These are phyloP conservation scores for Guillardia theta DNA, from an alignment of 78 protist species.

Conservation along the genomic window DNA sequence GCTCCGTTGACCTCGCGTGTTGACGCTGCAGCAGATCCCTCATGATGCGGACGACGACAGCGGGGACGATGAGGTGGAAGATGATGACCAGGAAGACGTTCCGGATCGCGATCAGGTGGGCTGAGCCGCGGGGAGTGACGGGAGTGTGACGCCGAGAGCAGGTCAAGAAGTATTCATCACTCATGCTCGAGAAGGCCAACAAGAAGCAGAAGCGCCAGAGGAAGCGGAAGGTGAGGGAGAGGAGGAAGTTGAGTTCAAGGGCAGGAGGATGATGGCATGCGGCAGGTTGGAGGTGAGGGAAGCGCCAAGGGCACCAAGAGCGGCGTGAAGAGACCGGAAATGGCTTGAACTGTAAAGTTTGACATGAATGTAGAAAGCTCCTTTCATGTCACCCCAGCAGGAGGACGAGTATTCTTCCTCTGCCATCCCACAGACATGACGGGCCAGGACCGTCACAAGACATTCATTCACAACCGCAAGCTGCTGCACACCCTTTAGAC, in stretches of 20 bases:
- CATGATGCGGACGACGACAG: constrained; percentile 42
- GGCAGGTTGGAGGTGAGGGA: not conserved
- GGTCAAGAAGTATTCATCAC: constrained; percentile 21
- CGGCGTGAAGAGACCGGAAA: not conserved
- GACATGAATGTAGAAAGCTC: too few species aligned
- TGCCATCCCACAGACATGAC: too few species aligned
- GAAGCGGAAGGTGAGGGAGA: constrained; percentile 3
- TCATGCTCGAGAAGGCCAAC: constrained; percentile 48
- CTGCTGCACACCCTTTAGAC: too few species aligned
- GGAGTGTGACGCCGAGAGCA: constrained; percentile 3
- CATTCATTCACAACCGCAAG: too few species aligned
- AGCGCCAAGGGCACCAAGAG: not conserved
- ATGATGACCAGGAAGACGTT: constrained; percentile 41
- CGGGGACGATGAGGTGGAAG: constrained; percentile 38
- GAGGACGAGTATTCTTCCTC: too few species aligned
- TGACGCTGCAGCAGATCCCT: too few species aligned
- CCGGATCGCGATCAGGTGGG: constrained; percentile 40
- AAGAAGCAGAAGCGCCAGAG: constrained; percentile 52
- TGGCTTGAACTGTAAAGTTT: not conserved
- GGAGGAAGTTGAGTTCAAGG: too few species aligned
- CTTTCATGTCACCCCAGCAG: too few species aligned
- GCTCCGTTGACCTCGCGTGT: too few species aligned
- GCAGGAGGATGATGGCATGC: too few species aligned
- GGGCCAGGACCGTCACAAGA: too few species aligned
- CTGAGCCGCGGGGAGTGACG: too few species aligned